Evolutionary conservation across 306 rosid species (phyloP).

Genomic region (Begonia peltatifolia): DNA sequence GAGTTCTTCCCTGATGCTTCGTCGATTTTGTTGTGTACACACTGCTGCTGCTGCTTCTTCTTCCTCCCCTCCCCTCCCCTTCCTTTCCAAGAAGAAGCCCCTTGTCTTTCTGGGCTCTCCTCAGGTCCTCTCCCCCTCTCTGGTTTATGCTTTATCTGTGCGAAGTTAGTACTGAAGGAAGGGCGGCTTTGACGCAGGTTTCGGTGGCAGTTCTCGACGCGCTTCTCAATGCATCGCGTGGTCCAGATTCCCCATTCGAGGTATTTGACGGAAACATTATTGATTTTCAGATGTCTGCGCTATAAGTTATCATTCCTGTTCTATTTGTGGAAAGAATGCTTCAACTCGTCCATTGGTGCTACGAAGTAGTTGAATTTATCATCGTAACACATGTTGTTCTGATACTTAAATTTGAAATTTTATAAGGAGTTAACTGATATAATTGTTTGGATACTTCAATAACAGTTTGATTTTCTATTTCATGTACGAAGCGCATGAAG

Average conservation of each 20-base stretch:
- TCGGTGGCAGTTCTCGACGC: slow-evolving; percentile 68
- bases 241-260: slow-evolving; percentile 48
- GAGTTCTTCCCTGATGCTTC: slow-evolving; percentile 39
- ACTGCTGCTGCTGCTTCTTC: slow-evolving; percentile 21
- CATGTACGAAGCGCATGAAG: too few species aligned
- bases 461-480: too few species aligned
- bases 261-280: slow-evolving; percentile 6
- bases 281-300: too few species aligned
- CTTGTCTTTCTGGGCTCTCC: slow-evolving; percentile 81
- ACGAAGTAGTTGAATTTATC: too few species aligned
- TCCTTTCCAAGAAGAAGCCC: slow-evolving; percentile 36
- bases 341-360: too few species aligned
- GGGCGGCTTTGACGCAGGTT: slow-evolving; percentile 21
- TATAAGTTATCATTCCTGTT: too few species aligned
- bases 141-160: neutral
- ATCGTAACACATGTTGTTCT: too few species aligned
- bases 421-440: too few species aligned
- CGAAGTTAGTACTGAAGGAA: slow-evolving; percentile 1
- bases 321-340: too few species aligned
- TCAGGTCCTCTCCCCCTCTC: slow-evolving; percentile 21
- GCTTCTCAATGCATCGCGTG: slow-evolving; percentile 46
- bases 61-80: slow-evolving; percentile 9
- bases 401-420: too few species aligned
- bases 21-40: slow-evolving; percentile 44
- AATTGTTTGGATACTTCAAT: too few species aligned